Conservation (phyloP, 2,329 filamentous ascomycete genomes). For the Ascochyta koolunga region DNA sequence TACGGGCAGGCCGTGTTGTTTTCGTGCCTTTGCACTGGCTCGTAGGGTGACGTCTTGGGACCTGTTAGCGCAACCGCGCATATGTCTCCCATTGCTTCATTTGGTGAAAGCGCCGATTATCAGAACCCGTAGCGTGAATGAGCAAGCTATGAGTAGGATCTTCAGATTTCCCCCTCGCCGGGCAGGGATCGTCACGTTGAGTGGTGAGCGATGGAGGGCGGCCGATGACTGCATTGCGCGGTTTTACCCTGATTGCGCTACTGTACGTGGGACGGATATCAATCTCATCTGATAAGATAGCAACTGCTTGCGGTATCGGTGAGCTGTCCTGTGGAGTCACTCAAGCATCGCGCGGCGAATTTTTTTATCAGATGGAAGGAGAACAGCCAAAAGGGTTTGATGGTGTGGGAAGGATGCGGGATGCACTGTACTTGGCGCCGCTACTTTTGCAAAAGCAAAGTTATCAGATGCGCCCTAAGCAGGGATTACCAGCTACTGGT, state of each 20-base stretch:
- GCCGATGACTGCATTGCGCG: conserved; percentile 23
- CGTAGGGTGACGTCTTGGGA: conserved; percentile 14
- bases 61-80: conserved; percentile 13
- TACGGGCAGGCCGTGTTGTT: conserved; percentile 12
- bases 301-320: conserved; percentile 22
- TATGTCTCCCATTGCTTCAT: conserved; percentile 21
- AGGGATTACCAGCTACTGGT: conserved; percentile 4
- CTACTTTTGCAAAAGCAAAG: conserved; percentile 2
- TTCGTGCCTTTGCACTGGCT: conserved; percentile 10
- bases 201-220: conserved; percentile 10
- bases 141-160: conserved; percentile 15
- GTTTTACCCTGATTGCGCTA: conserved; percentile 8
- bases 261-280: conserved; percentile 13
- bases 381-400: conserved; percentile 7
- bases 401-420: conserved; percentile 18
- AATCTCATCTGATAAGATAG: conserved; percentile 41
- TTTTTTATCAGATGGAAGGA: conserved; percentile 34
- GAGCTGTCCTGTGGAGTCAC: conserved; percentile 3
- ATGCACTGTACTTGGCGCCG: conserved; percentile 9
- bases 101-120: conserved; percentile 22
- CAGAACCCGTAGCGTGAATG: conserved; percentile 12
- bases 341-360: conserved; percentile 12
- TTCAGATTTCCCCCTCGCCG: conserved; percentile 14
- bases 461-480: conserved; percentile 22
- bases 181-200: conserved; percentile 23